Evolutionary conservation across 192 early-diverging fungal genomes (phyloP).

Genomic region (Podila minutissima): DNA sequence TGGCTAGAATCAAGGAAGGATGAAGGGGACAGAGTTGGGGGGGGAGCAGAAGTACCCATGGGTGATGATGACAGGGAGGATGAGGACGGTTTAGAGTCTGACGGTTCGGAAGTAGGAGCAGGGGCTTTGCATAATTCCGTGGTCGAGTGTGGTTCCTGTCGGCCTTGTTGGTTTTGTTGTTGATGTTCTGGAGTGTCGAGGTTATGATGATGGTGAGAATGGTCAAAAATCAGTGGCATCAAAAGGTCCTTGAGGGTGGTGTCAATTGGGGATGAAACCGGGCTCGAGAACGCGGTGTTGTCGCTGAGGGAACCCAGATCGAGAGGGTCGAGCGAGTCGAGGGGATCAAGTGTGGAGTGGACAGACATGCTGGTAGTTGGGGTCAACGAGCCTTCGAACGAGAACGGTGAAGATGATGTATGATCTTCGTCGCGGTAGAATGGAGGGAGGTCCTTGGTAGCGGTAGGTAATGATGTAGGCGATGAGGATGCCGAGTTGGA

Average conservation of each 20-base stretch:
- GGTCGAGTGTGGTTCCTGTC: too few relatives aligned
- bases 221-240: not conserved
- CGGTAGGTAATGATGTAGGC: not conserved
- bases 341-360: not conserved
- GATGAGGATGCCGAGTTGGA: too few relatives aligned
- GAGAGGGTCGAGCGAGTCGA: conserved; percentile 3
- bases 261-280: not conserved
- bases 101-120: not conserved
- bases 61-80: conserved; percentile 6
- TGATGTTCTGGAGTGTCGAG: not conserved
- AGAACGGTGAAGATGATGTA: not conserved
- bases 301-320: not conserved
- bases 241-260: conserved; percentile 1
- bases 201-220: too few relatives aligned
- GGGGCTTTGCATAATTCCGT: not conserved
- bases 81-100: not conserved
- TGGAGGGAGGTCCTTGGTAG: not conserved
- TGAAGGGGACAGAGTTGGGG: not conserved
- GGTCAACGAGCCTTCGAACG: not conserved
- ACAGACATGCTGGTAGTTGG: conserved; percentile 1
- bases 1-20: not conserved
- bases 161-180: not conserved
- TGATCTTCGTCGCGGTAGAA: not conserved
- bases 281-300: not conserved
- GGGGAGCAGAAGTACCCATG: not conserved